Evolutionary conservation across 2,329 filamentous ascomycete species (phyloP), one percentile per base, ranked within the genome.

Genomic region (Biscogniauxia sp.): DNA sequence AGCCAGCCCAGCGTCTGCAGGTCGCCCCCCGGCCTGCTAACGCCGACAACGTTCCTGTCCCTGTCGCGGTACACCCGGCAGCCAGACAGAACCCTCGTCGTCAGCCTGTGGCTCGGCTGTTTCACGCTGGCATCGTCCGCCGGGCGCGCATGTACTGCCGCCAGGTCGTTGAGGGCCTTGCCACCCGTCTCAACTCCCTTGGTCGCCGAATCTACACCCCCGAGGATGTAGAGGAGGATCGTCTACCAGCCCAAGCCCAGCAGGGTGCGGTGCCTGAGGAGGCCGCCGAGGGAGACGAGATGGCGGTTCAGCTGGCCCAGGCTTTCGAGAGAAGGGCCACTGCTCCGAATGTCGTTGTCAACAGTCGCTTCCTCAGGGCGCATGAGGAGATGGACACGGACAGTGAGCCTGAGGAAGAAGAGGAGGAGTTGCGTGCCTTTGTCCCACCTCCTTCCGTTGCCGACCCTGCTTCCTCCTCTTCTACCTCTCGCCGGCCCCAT

Each of bases 61-160:
- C 53, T 25, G 19, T 26, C 19, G 53, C 28, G n/a, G 26, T 6
- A 9, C 37, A 57, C n/a, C 57, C 41, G 45, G 61, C 54, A 19
- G 57, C 5, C 7, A 26, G 51, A 37, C 57, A 54, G 17, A 41
- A 25, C 52, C 25, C 3, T 15, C 20, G 11, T 6, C 20, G 37
- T 15, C 55, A 23, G 20, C 59, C 5, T 20, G 28, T 9, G 32
- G 53, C 32, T 17, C 28, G 9, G 7, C 26, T 20, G 17, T 20
- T 23, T 9, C 41, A 51, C 26, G 57, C 17, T 17, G 58, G 55
- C 3, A 57, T 58, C n/a, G 28, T 61, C 15, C 45, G 53, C 49
- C 28, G 54, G 17, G 53, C 20, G 4, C 23, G 28, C 53, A 49
- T 51, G 19, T 41, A 13, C 15, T 52, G 20, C 59, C 50, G 59